Conservation (phyloP, 768 basidiomycete genomes). For the Dentipellis fragilis region DNA sequence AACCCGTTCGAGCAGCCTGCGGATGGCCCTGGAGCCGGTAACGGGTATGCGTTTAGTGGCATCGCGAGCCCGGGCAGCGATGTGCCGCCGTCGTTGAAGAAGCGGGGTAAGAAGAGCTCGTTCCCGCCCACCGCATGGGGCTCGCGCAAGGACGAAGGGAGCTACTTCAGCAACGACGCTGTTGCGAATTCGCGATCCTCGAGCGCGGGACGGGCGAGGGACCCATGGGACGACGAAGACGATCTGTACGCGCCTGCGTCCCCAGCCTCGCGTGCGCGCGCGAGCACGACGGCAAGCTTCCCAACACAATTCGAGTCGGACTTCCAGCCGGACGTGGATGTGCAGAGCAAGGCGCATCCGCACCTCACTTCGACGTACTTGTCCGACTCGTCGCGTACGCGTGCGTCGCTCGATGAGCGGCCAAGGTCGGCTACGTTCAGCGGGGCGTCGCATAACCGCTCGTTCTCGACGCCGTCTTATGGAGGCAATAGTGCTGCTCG, state of each 20-base stretch:
- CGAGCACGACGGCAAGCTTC: slow-evolving; percentile 1
- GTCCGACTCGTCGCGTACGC: not conserved
- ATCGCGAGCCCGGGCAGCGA: slow-evolving; percentile 30
- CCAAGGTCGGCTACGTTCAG: not conserved
- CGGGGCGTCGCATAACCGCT: not conserved
- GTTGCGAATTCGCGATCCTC: slow-evolving; percentile 13
- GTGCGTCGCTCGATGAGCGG: not conserved
- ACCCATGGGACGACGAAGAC: slow-evolving; percentile 12
- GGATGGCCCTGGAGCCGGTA: slow-evolving; percentile 20
- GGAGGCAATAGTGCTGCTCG: too few species aligned
- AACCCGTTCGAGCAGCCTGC: slow-evolving; percentile 10
- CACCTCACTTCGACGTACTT: slow-evolving; percentile 1
- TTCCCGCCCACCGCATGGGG: slow-evolving; percentile 69
- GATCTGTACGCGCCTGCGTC: slow-evolving; percentile 13
- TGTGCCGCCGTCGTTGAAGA: slow-evolving; percentile 12
- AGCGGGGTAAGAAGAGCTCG: slow-evolving; percentile 14
- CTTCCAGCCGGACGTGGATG: slow-evolving; percentile 4
- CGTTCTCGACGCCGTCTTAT: not conserved
- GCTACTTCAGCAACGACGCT: slow-evolving; percentile 37
- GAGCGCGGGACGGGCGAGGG: not conserved
- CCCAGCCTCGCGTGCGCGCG: slow-evolving; percentile 1
- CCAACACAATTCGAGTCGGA: slow-evolving; percentile 9
- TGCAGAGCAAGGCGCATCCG: slow-evolving; percentile 1
- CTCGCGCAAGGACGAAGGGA: slow-evolving; percentile 33
- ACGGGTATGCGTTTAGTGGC: slow-evolving; percentile 51